A percentile compares a stretch with the other conserved stretches of the same genome.
Conservation (phyloP, 2,329 filamentous ascomycete genomes). For the Graphilbum ipis-grandicollis region DNA sequence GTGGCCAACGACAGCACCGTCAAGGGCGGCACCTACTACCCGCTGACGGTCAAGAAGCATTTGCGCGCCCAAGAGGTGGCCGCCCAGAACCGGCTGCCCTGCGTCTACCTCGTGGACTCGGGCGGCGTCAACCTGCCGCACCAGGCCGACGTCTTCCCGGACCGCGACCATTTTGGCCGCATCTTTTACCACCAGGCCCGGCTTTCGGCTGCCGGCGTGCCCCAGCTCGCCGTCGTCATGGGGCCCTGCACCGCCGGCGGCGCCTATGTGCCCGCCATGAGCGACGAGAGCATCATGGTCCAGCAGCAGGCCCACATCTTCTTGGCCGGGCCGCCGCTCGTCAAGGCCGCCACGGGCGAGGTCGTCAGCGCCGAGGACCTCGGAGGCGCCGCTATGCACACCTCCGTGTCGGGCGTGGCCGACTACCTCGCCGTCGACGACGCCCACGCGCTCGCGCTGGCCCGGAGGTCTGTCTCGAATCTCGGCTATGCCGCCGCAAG, state of each 20-base stretch:
- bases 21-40: slow-evolving; percentile 94
- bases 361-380: slow-evolving; percentile 80
- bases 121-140: slow-evolving; percentile 90
- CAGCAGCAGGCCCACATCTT: slow-evolving; percentile 88
- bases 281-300: slow-evolving; percentile 93
- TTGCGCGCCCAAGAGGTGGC: slow-evolving; percentile 81
- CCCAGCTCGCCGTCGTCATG: slow-evolving; percentile 92
- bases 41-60: slow-evolving; percentile 96
- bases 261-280: slow-evolving; percentile 94
- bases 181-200: slow-evolving; percentile 97
- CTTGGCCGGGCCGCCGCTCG: slow-evolving; percentile 80
- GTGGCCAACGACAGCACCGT: slow-evolving; percentile 94
- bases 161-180: slow-evolving; percentile 85
- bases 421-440: slow-evolving; percentile 93
- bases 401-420: slow-evolving; percentile 78
- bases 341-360: slow-evolving; percentile 92
- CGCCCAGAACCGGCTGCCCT: slow-evolving; percentile 68
- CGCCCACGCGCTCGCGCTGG: slow-evolving; percentile 75
- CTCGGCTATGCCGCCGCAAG: slow-evolving; percentile 58
- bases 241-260: slow-evolving; percentile 91
- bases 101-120: slow-evolving; percentile 92
- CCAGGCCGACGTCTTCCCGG: slow-evolving; percentile 90
- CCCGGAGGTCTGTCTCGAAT: slow-evolving; percentile 68
- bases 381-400: slow-evolving; percentile 79
- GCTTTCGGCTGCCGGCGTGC: slow-evolving; percentile 79